Evolutionary conservation across 2,329 filamentous ascomycete genomes (phyloP).

Genomic region (Ophiocordyceps australis): DNA sequence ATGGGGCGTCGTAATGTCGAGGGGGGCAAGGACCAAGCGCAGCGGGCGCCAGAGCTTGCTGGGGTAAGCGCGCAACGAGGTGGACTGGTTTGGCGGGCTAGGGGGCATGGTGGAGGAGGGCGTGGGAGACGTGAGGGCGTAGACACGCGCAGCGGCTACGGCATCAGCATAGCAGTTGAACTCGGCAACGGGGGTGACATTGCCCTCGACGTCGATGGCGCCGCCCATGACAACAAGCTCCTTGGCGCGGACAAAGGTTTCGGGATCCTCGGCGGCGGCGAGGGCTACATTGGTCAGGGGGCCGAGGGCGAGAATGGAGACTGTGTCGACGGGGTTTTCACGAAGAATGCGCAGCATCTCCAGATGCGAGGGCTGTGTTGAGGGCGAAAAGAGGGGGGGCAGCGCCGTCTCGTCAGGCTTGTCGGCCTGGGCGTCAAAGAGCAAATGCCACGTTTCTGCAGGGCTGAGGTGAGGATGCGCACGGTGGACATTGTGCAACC

Average conservation of each 20-base stretch:
- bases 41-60: conserved; percentile 41
- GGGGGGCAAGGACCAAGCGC: conserved; percentile 52
- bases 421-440: conserved; percentile 29
- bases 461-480: conserved; percentile 59
- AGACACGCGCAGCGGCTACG: conserved; percentile 58
- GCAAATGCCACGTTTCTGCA: conserved; percentile 52
- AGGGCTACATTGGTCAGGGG: conserved; percentile 88
- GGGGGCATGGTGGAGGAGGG: conserved; percentile 71
- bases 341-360: conserved; percentile 78
- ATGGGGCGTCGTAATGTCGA: conserved; percentile 62
- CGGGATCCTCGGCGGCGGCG: conserved; percentile 74
- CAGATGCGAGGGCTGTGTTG: conserved; percentile 53
- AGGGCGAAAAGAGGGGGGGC: conserved; percentile 54
- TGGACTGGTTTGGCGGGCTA: conserved; percentile 28
- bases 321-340: conserved; percentile 65
- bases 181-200: conserved; percentile 71
- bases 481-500: conserved; percentile 57
- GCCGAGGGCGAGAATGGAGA: conserved; percentile 81
- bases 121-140: conserved; percentile 54
- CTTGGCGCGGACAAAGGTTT: conserved; percentile 74
- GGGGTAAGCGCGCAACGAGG: conserved; percentile 46
- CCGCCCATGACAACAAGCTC: conserved; percentile 95
- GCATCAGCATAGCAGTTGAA: conserved; percentile 93
- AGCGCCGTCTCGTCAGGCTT: conserved; percentile 23
- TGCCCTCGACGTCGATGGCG: conserved; percentile 60